phyloP scores from a whole-genome alignment of 257 asterid species.

The Euphrasia confusa region DNA sequence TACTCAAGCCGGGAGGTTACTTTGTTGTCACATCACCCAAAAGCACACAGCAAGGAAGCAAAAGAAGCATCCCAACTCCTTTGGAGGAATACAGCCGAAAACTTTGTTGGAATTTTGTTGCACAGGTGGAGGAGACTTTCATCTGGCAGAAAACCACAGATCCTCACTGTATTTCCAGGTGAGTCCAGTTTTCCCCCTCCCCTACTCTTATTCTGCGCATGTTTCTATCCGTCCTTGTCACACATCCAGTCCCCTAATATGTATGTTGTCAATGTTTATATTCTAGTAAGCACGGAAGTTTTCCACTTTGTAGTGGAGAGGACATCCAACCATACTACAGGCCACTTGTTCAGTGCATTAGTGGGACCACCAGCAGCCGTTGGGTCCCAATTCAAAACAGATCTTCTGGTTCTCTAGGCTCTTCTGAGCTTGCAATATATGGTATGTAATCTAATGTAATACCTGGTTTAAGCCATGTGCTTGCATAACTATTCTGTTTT shows the following conservation, averaged over 20 bases:
- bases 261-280: constrained; percentile 17
- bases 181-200: constrained; percentile 25
- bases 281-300: constrained; percentile 40
- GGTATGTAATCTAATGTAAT: constrained; percentile 40
- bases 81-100: constrained; percentile 59
- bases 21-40: constrained; percentile 78
- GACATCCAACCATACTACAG: constrained; percentile 67
- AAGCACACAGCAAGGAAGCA: constrained; percentile 41
- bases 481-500: constrained; percentile 9
- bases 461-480: not conserved
- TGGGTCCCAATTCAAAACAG: constrained; percentile 76
- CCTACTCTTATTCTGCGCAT: constrained; percentile 1
- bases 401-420: constrained; percentile 41
- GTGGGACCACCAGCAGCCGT: constrained; percentile 64
- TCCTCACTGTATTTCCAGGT: constrained; percentile 68
- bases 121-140: constrained; percentile 78
- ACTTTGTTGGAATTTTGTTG: constrained; percentile 76
- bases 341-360: constrained; percentile 64
- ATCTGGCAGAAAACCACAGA: constrained; percentile 87
- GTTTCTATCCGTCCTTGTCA: constrained; percentile 4
- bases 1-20: constrained; percentile 96
- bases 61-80: constrained; percentile 42
- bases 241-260: constrained; percentile 1
- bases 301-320: constrained; percentile 77
- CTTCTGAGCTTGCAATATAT: constrained; percentile 58